Evolutionary conservation across 768 basidiomycete genomes (phyloP), one percentile per base, ranked within the genome.

Genomic region (Crassisporium funariophilum): DNA sequence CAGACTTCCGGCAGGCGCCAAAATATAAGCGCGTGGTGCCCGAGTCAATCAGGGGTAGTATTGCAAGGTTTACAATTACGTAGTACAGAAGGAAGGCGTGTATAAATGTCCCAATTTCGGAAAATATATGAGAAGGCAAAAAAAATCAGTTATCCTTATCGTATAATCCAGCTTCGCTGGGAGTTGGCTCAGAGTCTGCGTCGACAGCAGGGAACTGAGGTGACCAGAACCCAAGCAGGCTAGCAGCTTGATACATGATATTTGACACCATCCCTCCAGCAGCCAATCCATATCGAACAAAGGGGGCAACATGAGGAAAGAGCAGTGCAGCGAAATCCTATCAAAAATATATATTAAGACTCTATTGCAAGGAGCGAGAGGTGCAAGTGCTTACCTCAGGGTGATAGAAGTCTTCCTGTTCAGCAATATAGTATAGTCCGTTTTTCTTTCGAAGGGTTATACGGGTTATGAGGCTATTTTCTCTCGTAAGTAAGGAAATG

Each of bases 371-470:
- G 13, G 31, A 33, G 35, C n/a, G 13, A 12, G 15, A 21, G 15
- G 8, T 34, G 24, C 9, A 33, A n/a, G n/a, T 2, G 62, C 59
- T 11, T 46, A 76, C 81, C 48, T 79, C 77, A 2, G 82, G 72
- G 53, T 79, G 78, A 50, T 77, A 78, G 45, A 81, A 76, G 56
- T 84, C 81, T 54, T 86, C 82, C 53, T 86, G 82, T 41, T 67
- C 60, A 1, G 65, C 54, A 37, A 87, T 84, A 38, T 74, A 73
- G 55, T 72, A 71, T 2, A 63, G 40, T 1, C 62, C 70, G 15
- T 64, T 59, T 34, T 63, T 60, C 58, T 80, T 70, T 35, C 63
- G 69, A n/a, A 87, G 71, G 2, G 68, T 76, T 35, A 86, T 56
- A 39, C 77, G 75, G 20, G 76, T 71, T 17, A 81, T 31, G 34